Percentiles rank a stretch among this genome's conserved stretches.
These are phyloP conservation scores for Cladorrhinum sp. DNA, from an alignment of 2,329 filamentous ascomycete species.

Conservation along the genomic window DNA sequence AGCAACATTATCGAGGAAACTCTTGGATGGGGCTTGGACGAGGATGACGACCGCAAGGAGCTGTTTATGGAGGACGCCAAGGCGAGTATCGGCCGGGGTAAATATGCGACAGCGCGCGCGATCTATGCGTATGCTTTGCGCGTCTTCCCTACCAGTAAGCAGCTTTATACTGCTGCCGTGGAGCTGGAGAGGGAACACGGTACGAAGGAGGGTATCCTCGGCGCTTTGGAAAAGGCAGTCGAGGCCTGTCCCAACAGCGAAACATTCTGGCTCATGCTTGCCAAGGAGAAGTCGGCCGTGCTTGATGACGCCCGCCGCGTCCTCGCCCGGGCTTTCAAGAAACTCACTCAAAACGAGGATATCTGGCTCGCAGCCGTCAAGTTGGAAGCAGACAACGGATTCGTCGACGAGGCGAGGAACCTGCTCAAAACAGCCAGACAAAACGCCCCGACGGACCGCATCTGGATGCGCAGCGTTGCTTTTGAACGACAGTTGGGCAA, in stretches of 20 bases:
- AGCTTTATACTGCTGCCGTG: conserved; percentile 84
- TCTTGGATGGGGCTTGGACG: conserved; percentile 86
- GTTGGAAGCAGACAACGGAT: conserved; percentile 84
- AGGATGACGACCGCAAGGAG: conserved; percentile 94
- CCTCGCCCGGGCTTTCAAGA: conserved; percentile 84
- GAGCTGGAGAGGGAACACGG: conserved; percentile 91
- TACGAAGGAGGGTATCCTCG: conserved; percentile 75
- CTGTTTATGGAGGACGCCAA: conserved; percentile 95
- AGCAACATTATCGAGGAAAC: conserved; percentile 89
- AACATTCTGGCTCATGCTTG: conserved; percentile 92
- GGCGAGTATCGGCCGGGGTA: conserved; percentile 73
- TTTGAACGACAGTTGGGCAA: conserved; percentile 86
- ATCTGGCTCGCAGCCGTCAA: conserved; percentile 97
- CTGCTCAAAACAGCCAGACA: conserved; percentile 79
- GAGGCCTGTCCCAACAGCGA: conserved; percentile 90
- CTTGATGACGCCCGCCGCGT: conserved; percentile 83
- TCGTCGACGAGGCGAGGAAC: conserved; percentile 76
- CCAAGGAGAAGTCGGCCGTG: conserved; percentile 86
- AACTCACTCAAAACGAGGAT: conserved; percentile 95
- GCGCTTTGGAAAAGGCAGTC: conserved; percentile 86
- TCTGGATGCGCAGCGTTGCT: conserved; percentile 94
- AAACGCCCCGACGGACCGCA: conserved; percentile 89
- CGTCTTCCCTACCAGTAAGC: conserved; percentile 83
- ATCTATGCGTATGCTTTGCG: conserved; percentile 90
- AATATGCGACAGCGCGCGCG: conserved; percentile 85